These are phyloP conservation scores for Aspergillus incahuasiensis DNA, from an alignment of 495 filamentous ascomycete species.

Conservation along the genomic window DNA sequence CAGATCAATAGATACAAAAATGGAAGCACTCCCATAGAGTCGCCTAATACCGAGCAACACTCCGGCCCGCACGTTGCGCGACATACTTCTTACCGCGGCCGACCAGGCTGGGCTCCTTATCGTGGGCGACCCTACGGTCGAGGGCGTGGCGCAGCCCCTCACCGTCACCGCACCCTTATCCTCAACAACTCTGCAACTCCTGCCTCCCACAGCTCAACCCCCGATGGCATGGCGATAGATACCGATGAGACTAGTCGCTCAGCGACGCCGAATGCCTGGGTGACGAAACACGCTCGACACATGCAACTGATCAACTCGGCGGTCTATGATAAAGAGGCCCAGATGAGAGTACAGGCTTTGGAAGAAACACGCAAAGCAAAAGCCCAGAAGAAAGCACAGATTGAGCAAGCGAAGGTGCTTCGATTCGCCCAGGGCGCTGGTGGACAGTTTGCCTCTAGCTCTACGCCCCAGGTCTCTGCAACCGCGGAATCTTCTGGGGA, in stretches of 20 bases:
- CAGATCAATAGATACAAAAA: slow-evolving; percentile 82
- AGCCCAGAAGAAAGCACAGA: slow-evolving; percentile 52
- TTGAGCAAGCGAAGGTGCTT: slow-evolving; percentile 56
- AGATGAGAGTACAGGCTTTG: slow-evolving; percentile 67
- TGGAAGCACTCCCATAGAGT: slow-evolving; percentile 39
- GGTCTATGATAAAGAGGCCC: slow-evolving; percentile 72
- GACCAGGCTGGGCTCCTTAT: slow-evolving; percentile 46
- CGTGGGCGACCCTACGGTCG: slow-evolving; percentile 41
- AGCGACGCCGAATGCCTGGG: slow-evolving; percentile 53
- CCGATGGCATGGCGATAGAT: slow-evolving; percentile 35
- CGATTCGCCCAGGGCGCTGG: slow-evolving; percentile 36
- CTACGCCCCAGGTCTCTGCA: slow-evolving; percentile 33
- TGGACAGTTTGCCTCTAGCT: slow-evolving; percentile 25
- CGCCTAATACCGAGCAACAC: slow-evolving; percentile 24
- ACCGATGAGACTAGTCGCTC: slow-evolving; percentile 29
- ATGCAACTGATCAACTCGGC: slow-evolving; percentile 84
- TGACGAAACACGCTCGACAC: slow-evolving; percentile 76
- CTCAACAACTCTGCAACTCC: slow-evolving; percentile 53
- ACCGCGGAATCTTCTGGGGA: slow-evolving; percentile 28
- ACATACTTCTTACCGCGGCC: slow-evolving; percentile 35
- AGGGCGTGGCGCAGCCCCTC: slow-evolving; percentile 39
- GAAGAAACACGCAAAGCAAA: slow-evolving; percentile 64
- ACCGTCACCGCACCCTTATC: slow-evolving; percentile 69
- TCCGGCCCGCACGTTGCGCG: slow-evolving; percentile 33
- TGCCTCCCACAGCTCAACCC: slow-evolving; percentile 18